phyloP scores from a whole-genome alignment of 1,284 basidiomycete genomes.

The Fomitopsis palustris region DNA sequence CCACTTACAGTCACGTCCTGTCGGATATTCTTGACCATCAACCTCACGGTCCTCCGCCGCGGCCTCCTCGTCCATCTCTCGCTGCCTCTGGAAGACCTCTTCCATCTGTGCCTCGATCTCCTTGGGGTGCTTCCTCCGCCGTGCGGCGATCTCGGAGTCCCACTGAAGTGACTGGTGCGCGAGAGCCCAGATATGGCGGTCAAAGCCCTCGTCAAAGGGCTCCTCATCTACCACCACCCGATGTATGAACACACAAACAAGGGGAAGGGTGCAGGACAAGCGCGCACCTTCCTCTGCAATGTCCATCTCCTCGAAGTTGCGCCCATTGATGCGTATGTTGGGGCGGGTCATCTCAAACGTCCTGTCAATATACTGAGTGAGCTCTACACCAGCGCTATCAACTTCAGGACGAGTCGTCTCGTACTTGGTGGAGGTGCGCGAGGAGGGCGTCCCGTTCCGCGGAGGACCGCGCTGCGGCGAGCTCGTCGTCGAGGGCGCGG shows the following conservation, averaged over 20 bases:
- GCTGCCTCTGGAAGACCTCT: constrained; percentile 17
- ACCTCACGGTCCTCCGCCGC: constrained; percentile 7
- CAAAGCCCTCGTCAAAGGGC: constrained; percentile 67
- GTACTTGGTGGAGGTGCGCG: constrained; percentile 49
- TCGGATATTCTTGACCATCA: constrained; percentile 4
- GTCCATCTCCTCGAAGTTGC: constrained; percentile 65
- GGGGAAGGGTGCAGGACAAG: background rate
- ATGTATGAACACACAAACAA: background rate
- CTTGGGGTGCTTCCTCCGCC: constrained; percentile 17
- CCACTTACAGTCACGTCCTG: background rate
- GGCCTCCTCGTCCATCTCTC: constrained; percentile 14
- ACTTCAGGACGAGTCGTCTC: constrained; percentile 4
- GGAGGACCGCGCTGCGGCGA: constrained; percentile 31
- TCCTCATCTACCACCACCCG: constrained; percentile 52
- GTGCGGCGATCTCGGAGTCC: constrained; percentile 19
- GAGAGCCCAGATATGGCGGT: constrained; percentile 22
- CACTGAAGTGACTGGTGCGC: constrained; percentile 21
- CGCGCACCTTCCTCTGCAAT: constrained; percentile 50
- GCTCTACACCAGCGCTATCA: background rate
- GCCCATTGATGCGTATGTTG: constrained; percentile 78
- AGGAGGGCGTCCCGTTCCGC: constrained; percentile 43
- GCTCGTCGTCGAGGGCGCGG: constrained; percentile 39
- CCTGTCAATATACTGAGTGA: constrained; percentile 50
- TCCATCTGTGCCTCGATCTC: constrained; percentile 19
- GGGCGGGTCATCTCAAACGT: constrained; percentile 63